Conservation (phyloP, 805 yeast genomes). For the Candida insectalens region DNA sequence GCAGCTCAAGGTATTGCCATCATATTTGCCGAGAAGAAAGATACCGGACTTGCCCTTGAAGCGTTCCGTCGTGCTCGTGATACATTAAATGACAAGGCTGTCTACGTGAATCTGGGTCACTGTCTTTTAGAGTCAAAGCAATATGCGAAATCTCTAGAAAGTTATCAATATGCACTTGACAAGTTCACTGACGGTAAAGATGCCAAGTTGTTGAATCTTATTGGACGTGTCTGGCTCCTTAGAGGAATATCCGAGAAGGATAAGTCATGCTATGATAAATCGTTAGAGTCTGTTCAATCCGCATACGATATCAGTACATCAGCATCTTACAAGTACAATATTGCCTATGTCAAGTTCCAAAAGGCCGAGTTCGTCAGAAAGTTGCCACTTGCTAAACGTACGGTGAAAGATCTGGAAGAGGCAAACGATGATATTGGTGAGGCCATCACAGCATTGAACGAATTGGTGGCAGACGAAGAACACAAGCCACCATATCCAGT, state of each 20-base stretch:
- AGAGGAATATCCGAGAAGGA: conserved; percentile 66
- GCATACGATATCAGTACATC: conserved; percentile 38
- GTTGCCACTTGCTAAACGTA: conserved; percentile 47
- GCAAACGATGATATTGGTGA: conserved; percentile 48
- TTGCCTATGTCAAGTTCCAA: conserved; percentile 78
- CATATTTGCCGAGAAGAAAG: conserved; percentile 77
- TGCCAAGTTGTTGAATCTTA: conserved; percentile 53
- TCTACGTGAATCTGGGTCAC: conserved; percentile 81
- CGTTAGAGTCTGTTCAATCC: conserved; percentile 52
- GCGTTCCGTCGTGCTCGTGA: conserved; percentile 85
- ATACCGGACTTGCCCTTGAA: conserved; percentile 68
- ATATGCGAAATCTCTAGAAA: conserved; percentile 78
- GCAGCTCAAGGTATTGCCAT: conserved; percentile 98
- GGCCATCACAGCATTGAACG: conserved; percentile 52
- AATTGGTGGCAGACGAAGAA: conserved; percentile 39
- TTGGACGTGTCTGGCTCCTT: conserved; percentile 84
- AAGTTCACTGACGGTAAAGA: conserved; percentile 57
- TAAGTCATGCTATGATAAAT: conserved; percentile 44
- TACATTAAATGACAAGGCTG: conserved; percentile 74
- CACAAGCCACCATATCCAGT: conserved; percentile 68
- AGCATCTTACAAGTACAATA: conserved; percentile 57
- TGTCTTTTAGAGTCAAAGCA: conserved; percentile 76
- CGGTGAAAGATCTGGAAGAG: conserved; percentile 46
- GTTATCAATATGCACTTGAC: conserved; percentile 70
- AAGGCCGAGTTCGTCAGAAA: conserved; percentile 75